Conservation (phyloP, 805 yeast species). For the Tetrapisispora phaffii region DNA sequence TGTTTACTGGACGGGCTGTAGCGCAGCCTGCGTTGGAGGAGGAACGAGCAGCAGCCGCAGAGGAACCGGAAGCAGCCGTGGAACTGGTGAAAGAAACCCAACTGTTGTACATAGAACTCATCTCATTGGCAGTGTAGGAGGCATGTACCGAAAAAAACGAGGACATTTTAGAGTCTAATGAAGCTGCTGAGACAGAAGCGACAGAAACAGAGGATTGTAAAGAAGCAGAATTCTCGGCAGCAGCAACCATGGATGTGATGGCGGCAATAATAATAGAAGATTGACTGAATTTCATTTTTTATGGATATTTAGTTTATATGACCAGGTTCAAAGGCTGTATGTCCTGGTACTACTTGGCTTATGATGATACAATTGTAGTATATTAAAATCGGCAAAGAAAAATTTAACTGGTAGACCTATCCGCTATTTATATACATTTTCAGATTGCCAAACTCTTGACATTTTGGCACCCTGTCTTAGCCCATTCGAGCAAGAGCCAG, state of each 20-base stretch:
- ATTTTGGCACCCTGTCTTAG: too few species aligned
- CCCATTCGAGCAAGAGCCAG: too few species aligned
- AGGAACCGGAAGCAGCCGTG: background rate
- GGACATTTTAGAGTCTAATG: background rate
- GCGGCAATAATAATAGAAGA: background rate
- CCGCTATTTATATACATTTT: too few species aligned
- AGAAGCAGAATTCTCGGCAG: background rate
- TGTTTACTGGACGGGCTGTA: background rate
- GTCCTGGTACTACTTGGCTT: too few species aligned
- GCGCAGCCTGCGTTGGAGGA: background rate
- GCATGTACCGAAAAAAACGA: background rate
- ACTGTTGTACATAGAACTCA: background rate
- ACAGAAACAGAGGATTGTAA: background rate
- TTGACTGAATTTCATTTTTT: background rate
- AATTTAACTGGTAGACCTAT: too few species aligned
- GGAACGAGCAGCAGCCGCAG: slow-evolving; percentile 1
- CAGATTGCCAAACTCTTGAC: too few species aligned
- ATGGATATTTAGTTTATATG: too few species aligned
- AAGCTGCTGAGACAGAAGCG: background rate
- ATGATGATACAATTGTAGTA: too few species aligned
- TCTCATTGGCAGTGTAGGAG: background rate
- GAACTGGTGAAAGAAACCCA: background rate
- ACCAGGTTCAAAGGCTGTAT: too few species aligned
- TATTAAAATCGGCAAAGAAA: too few species aligned
- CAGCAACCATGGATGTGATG: background rate